Evolutionary conservation across 495 filamentous ascomycete genomes (phyloP).

Genomic region (Penicillium arizonense): DNA sequence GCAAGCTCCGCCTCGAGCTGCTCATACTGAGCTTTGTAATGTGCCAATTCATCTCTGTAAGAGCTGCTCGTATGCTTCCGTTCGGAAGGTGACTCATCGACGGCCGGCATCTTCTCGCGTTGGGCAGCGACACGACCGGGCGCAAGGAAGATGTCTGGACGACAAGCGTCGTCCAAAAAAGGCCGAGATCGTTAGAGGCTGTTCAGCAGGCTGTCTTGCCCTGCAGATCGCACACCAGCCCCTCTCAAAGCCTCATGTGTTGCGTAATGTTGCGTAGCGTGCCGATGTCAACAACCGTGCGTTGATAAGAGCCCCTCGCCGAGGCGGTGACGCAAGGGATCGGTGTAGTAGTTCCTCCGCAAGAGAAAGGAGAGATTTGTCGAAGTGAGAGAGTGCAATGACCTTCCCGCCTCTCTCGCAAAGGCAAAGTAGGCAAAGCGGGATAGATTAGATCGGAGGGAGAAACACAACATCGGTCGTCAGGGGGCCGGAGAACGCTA

Average conservation of each 20-base stretch:
- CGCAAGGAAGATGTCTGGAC: conserved; percentile 17
- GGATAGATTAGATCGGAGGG: conserved; percentile 26
- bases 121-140: conserved; percentile 31
- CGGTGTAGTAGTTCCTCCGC: conserved; percentile 25
- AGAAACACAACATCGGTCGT: conserved; percentile 23
- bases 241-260: conserved; percentile 16
- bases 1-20: conserved; percentile 86
- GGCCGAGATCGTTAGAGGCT: conserved; percentile 1
- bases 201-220: conserved; percentile 6
- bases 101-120: conserved; percentile 47
- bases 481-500: conserved; percentile 28
- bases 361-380: conserved; percentile 11
- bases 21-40: conserved; percentile 96
- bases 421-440: conserved; percentile 14
- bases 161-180: conserved; percentile 20
- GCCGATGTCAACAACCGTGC: conserved; percentile 23
- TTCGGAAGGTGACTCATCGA: conserved; percentile 64
- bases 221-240: conserved; percentile 2
- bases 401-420: conserved; percentile 9
- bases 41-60: conserved; percentile 72
- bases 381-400: conserved; percentile 6
- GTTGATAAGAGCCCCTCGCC: conserved; percentile 36
- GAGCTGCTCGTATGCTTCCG: conserved; percentile 56
- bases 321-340: conserved; percentile 43
- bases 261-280: conserved; percentile 10